phyloP scores from a whole-genome alignment of 1,139 yeast genomes.

The Saccharomyces hybrid region DNA sequence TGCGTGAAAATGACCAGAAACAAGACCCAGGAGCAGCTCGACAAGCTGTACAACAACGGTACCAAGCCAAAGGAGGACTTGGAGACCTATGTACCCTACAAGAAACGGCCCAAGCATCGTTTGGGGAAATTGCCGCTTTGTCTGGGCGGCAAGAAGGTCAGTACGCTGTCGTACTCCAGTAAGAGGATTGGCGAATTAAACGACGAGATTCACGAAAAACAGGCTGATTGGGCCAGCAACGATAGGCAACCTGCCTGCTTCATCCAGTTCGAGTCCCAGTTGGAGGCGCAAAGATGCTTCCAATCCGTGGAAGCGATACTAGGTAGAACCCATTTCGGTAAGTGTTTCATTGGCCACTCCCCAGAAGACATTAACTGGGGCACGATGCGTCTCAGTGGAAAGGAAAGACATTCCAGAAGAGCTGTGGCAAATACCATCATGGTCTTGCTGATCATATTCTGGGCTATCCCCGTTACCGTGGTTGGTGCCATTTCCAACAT shows the following conservation, averaged over 20 bases:
- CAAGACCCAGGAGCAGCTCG: conserved; percentile 43
- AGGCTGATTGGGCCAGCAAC: conserved; percentile 35
- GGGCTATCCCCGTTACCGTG: conserved; percentile 85
- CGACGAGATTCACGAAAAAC: conserved; percentile 46
- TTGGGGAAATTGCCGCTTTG: conserved; percentile 14
- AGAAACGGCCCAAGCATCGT: conserved; percentile 63
- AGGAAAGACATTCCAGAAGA: conserved; percentile 46
- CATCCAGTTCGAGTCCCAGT: conserved; percentile 63
- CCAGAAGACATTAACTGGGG: conserved; percentile 63
- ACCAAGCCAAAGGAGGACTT: conserved; percentile 44
- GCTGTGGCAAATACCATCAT: conserved; percentile 48
- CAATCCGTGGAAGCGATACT: conserved; percentile 49
- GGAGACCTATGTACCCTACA: conserved; percentile 44
- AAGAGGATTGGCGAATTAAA: conserved; percentile 50
- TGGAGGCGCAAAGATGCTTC: conserved; percentile 62
- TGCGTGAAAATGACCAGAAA: conserved; percentile 51
- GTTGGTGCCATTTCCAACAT: conserved; percentile 75
- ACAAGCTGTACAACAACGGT: conserved; percentile 25
- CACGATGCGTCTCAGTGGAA: conserved; percentile 54
- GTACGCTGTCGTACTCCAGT: conserved; percentile 52
- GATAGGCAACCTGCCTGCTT: conserved; percentile 49
- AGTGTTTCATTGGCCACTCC: conserved; percentile 49
- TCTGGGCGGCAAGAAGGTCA: conserved; percentile 44
- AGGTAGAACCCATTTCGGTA: conserved; percentile 29
- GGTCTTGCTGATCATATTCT: conserved; percentile 53